Conservation (phyloP, 305 asterid species). For the Ruellia speciosa region DNA sequence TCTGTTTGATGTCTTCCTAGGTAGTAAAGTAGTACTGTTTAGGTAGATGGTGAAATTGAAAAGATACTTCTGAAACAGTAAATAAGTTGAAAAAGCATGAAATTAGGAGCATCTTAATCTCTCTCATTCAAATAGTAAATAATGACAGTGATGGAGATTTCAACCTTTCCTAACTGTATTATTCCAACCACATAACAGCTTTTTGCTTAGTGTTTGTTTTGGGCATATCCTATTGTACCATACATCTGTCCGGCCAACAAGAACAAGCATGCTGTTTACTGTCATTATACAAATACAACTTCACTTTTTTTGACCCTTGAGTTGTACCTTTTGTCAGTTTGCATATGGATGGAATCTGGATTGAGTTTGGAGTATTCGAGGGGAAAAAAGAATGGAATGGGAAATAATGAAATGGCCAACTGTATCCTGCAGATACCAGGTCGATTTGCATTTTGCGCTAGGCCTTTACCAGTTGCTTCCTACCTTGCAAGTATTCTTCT, state of each 20-base stretch:
- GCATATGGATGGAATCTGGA: background rate
- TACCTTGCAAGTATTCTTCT: conserved; percentile 42
- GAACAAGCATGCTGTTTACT: conserved; percentile 1
- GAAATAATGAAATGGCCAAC: background rate
- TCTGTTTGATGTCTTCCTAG: conserved; percentile 9
- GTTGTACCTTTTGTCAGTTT: background rate
- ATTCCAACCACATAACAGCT: conserved; percentile 5
- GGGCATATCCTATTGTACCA: conserved; percentile 11
- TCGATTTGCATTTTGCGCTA: conserved; percentile 4
- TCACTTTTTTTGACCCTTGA: background rate
- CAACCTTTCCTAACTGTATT: conserved; percentile 19
- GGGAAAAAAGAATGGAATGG: background rate
- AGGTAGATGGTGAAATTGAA: background rate
- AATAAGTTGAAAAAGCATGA: background rate
- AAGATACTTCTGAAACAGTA: background rate
- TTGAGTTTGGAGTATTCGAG: background rate
- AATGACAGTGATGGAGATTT: conserved; percentile 18
- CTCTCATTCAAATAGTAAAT: background rate
- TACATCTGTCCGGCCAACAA: conserved; percentile 18
- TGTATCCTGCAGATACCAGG: background rate
- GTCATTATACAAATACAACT: background rate
- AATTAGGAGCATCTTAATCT: background rate
- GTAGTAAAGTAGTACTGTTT: background rate
- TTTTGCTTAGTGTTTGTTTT: conserved; percentile 9
- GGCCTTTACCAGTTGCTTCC: conserved; percentile 16